Percentiles rank a stretch among this genome's conserved stretches.
Evolutionary conservation across 2,329 filamentous ascomycete genomes (phyloP).

Genomic region (Gnomoniopsis smithogilvyi): DNA sequence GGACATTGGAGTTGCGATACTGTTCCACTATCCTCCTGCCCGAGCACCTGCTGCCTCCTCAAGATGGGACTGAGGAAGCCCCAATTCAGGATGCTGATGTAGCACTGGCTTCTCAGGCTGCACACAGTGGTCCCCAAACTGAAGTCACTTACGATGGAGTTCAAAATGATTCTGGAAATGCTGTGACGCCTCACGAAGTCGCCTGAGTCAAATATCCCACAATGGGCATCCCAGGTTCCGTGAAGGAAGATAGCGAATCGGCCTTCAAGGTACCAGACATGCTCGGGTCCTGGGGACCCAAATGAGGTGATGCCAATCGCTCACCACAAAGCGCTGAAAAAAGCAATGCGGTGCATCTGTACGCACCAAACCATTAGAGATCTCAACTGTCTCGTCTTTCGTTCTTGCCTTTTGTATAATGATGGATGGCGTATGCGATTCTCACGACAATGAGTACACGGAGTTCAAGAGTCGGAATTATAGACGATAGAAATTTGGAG

Average conservation of each 20-base stretch:
- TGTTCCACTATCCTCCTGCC: constrained; percentile 40
- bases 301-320: no score
- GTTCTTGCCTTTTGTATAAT: background rate
- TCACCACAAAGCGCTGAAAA: no score
- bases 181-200: background rate
- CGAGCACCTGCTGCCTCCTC: background rate
- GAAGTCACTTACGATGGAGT: background rate
- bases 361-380: no score
- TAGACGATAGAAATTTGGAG: background rate
- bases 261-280: no score
- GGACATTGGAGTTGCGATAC: constrained; percentile 43
- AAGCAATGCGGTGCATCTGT: no score
- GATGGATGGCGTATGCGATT: background rate
- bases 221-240: background rate
- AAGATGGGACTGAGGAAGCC: background rate
- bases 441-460: background rate
- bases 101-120: background rate
- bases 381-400: background rate
- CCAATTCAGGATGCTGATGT: background rate
- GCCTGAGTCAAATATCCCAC: background rate
- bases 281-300: no score
- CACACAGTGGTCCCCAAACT: background rate
- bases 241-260: background rate
- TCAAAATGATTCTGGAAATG: no score
- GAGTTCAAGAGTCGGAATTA: background rate